Base-by-base conservation (phyloP, 176 grass and related monocot species). In the Bolboschoenus planiculmis region DNA sequence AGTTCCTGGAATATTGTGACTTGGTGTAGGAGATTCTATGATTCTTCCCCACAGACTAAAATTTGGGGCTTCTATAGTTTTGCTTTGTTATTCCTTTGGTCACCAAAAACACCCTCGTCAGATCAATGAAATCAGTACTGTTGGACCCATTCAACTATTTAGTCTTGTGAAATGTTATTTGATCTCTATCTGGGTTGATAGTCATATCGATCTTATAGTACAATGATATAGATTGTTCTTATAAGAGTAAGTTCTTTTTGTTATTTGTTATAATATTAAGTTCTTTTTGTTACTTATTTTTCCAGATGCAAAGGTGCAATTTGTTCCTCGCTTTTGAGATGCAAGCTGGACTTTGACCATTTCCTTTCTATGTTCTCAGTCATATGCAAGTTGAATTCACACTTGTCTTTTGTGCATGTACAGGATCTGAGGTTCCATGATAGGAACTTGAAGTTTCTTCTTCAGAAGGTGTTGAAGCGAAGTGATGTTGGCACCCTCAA, bases 391-490 rank as follows among this genome's bases (percentile, higher is more conserved):
- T 33, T 55, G 20, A 67, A 67, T 57, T 40, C 47, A 39, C 18
- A 11, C 34, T 33, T 10, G 5, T 61, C 63, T 18, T 65, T 65
- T 36, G 29, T 72, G 48, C 23, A 13, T 30, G 13, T 73, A 83
- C 85, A 98, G 96, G 88, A 78, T 31, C 23, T 58, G 23, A 98
- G 77, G 86, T 15, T 68, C 14, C 46, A 60, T 4, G 95, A 93
- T 53, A 91, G 88, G 87, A 93, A 95, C 82, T 81, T 95, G 79
- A 86, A 86, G 24, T 91, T 91, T 87, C 67, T 98, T 50, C 86
- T 98, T 83, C 89, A 91, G 87, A 98, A 98, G 96, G 92, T 95
- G 61, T 82, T 98, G 48, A 98, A 91, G 89, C 92, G 91, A 85
- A 98, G 96, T 87, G 96, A 98, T 74, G 90, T 98, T 6, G 92